These are phyloP conservation scores for Botrytis deweyae DNA, from an alignment of 2,329 filamentous ascomycete genomes.

Conservation along the genomic window DNA sequence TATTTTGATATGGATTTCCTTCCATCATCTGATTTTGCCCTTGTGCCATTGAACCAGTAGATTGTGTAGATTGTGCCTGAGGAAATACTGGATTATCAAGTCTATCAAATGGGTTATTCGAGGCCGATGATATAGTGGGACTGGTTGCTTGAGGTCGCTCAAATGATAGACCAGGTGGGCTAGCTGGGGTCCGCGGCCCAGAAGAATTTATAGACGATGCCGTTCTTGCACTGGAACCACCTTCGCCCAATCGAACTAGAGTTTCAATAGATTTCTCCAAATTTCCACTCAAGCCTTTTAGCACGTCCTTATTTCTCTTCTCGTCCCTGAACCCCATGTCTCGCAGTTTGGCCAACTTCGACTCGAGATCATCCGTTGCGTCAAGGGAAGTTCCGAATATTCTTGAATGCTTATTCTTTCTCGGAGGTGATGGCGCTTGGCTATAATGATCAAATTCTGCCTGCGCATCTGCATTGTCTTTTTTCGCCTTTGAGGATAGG, in stretches of 20 bases:
- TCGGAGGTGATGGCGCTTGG: constrained; percentile 33
- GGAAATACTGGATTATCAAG: constrained; percentile 44
- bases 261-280: constrained; percentile 84
- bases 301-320: constrained; percentile 74
- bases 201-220: constrained; percentile 49
- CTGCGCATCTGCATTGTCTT: constrained; percentile 28
- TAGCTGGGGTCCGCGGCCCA: constrained; percentile 50
- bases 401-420: constrained; percentile 58
- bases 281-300: constrained; percentile 82
- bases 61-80: constrained; percentile 64
- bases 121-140: constrained; percentile 44
- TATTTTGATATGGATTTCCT: constrained; percentile 36
- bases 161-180: constrained; percentile 36
- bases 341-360: constrained; percentile 72
- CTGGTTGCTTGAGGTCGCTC: constrained; percentile 29
- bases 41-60: constrained; percentile 60
- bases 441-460: constrained; percentile 26
- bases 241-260: constrained; percentile 78
- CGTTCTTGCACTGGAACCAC: constrained; percentile 41
- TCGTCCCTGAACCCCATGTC: constrained; percentile 93
- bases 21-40: constrained; percentile 43
- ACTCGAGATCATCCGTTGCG: constrained; percentile 60
- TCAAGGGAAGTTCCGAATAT: constrained; percentile 68
- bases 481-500: constrained; percentile 50
- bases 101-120: constrained; percentile 64